Evolutionary conservation across 2,329 filamentous ascomycete genomes (phyloP), one percentile per base, ranked within the genome.

Genomic region (Fusarium sp.): DNA sequence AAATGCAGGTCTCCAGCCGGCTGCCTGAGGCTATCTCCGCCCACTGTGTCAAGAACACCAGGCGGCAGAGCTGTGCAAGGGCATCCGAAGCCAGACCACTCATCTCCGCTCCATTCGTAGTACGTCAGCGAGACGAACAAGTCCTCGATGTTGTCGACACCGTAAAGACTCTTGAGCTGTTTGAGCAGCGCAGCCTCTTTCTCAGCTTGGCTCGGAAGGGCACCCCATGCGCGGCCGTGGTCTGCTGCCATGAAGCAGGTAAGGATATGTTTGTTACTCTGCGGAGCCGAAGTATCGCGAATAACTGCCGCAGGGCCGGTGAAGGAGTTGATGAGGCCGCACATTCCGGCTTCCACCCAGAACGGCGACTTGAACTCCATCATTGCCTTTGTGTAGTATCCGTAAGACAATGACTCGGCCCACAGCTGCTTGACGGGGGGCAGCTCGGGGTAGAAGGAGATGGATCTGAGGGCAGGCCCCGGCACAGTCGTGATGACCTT

Each of bases 331-430:
- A 39, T 22, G 20, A 73, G 34, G 6, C 70, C 68, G 18, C 70
- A 73, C 22, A 56, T 54, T 30, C 63, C 68, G 13, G 47, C 24
- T 3, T 39, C 32, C 2, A 61, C 41, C 70, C 70, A 73, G 30
- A 70, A 73, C 9, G 70, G 70, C 4, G 67, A 56, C 48, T 68
- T 62, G 51, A 73, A 73, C 24, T 71, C 39, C 30, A 45, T 38
- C 22, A 73, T 68, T n/a, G 47, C 67, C 15, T 73, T 73, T 52
- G 67, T 50, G 17, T 65, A 73, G 41, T 65, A 73, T 8, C 70
- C 68, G 28, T 73, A 73, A 5, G 60, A 61, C 3, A 58, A 34
- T 8, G 55, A 34, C 14, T 50, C 44, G 20, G 12, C 20, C 26
- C 47, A 60, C 10, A 28, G 34, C 36, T 28, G 36, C 36, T 60